Base-by-base conservation (phyloP, 2,329 filamentous ascomycete species). In the Ceratocystis smalleyi region DNA sequence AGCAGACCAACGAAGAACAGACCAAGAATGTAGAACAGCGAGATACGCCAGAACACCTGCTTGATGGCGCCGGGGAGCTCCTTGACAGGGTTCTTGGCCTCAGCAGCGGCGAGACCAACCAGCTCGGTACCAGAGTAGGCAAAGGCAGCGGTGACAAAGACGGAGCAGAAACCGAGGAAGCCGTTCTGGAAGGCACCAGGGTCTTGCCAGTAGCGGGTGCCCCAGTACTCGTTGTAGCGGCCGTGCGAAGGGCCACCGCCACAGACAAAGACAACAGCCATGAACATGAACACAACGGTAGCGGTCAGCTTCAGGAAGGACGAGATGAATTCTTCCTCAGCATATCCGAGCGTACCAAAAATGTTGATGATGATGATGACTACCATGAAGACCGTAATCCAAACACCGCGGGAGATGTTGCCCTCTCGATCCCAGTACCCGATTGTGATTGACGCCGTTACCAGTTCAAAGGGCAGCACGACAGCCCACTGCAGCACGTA, bases 61-160 rank as follows among this genome's bases (percentile, higher is more conserved):
- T 91, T 92, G 70, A 91, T 83, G 1, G 89, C 89, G 24, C 83
- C 85, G 0, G 89, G 89, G 0, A 95, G 79, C 0, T 85, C 82
- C 71, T 88, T 84, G 67, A 83, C 79, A 0, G 86, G 86, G 70
- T 88, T 87, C 3, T 72, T 74, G 0, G 84, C 82, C 74, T 89
- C 86, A 12, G 85, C 86, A 3, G 86, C 86, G 4, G 85, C 84
- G 7, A 89, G 79, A 70, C 85, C 86, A 57, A 88, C 84, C 4
- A 86, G 75, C 71, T 88, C 85, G 1, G 85, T 86, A 10, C 85
- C 85, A 1, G 83, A 79, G 68, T 86, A 88, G 45, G 85, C 77
- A 70, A 88, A 88, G 12, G 85, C 85, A 4, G 85, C 85, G 0
- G 82, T 87, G 64, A 88, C 84, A 67, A 88, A 87, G 65, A 86